phyloP scores from a whole-genome alignment of 257 asterid genomes.

The Solanum dulcamara region DNA sequence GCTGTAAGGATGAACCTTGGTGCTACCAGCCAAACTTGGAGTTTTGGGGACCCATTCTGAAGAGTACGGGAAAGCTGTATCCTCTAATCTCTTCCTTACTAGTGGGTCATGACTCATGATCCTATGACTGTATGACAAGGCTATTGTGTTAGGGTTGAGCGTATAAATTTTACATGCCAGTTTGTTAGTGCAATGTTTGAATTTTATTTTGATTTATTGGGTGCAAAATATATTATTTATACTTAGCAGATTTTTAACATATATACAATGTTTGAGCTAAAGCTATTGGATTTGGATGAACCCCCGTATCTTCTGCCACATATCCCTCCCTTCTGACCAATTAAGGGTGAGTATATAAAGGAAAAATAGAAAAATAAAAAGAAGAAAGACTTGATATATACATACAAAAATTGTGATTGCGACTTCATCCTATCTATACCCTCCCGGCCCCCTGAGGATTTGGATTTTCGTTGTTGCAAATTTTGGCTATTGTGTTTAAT shows the following conservation, averaged over 20 bases:
- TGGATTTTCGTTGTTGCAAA: not conserved
- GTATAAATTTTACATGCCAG: not conserved
- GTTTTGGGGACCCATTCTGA: not conserved
- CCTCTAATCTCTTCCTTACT: not conserved
- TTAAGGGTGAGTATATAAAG: not conserved
- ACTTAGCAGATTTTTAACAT: not conserved
- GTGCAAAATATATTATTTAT: not conserved
- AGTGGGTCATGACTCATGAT: not conserved
- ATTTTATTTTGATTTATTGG: not conserved
- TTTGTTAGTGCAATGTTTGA: not conserved
- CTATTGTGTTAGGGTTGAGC: no score
- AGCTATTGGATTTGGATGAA: not conserved
- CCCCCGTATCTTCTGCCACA: not conserved
- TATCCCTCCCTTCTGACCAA: not conserved
- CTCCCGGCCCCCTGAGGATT: not conserved
- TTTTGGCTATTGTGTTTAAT: not conserved
- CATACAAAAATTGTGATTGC: not conserved
- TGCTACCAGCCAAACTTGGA: not conserved
- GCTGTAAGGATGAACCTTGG: not conserved
- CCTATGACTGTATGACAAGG: not conserved
- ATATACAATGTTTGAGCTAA: not conserved
- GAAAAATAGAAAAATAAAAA: not conserved
- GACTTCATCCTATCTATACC: not conserved
- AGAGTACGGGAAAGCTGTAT: not conserved
- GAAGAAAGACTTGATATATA: not conserved